These are phyloP conservation scores for Amauroascus verrucosus DNA, from an alignment of 2,329 filamentous ascomycete species.

Conservation along the genomic window DNA sequence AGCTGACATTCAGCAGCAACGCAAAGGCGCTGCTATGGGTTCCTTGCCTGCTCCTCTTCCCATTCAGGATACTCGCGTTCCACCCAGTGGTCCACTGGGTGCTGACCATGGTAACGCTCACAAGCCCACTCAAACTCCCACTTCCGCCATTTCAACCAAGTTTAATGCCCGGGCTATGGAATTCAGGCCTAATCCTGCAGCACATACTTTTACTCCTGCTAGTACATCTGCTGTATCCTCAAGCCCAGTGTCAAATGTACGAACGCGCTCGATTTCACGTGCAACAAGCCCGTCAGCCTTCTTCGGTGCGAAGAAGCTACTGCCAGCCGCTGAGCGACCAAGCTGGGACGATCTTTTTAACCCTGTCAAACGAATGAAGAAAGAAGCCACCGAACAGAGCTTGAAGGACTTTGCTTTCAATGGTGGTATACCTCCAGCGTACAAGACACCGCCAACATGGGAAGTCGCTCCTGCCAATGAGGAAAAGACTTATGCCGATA, in stretches of 20 bases:
- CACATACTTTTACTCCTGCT: slow-evolving; percentile 67
- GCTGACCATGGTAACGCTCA: slow-evolving; percentile 43
- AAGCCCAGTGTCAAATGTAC: slow-evolving; percentile 58
- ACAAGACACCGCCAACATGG: slow-evolving; percentile 79
- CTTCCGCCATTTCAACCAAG: slow-evolving; percentile 43
- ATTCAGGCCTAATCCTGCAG: slow-evolving; percentile 76
- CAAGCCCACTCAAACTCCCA: slow-evolving; percentile 43
- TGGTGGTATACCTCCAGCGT: slow-evolving; percentile 73
- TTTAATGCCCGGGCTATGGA: slow-evolving; percentile 58
- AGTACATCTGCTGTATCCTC: slow-evolving; percentile 52
- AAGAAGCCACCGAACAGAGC: slow-evolving; percentile 45
- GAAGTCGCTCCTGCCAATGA: slow-evolving; percentile 57
- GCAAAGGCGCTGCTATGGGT: slow-evolving; percentile 35
- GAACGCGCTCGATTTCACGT: slow-evolving; percentile 39
- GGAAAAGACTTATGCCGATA: slow-evolving; percentile 68
- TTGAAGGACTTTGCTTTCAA: slow-evolving; percentile 61
- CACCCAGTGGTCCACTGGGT: slow-evolving; percentile 56
- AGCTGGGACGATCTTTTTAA: slow-evolving; percentile 50
- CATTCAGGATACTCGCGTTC: slow-evolving; percentile 56
- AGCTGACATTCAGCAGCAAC: slow-evolving; percentile 44
- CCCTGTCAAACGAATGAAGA: slow-evolving; percentile 59
- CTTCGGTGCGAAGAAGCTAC: slow-evolving; percentile 62
- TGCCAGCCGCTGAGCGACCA: slow-evolving; percentile 47
- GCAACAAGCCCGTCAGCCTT: slow-evolving; percentile 43
- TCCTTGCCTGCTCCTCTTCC: slow-evolving; percentile 46